Base-by-base conservation (phyloP, 768 basidiomycete genomes). In the Termitomyces eurrhizus region DNA sequence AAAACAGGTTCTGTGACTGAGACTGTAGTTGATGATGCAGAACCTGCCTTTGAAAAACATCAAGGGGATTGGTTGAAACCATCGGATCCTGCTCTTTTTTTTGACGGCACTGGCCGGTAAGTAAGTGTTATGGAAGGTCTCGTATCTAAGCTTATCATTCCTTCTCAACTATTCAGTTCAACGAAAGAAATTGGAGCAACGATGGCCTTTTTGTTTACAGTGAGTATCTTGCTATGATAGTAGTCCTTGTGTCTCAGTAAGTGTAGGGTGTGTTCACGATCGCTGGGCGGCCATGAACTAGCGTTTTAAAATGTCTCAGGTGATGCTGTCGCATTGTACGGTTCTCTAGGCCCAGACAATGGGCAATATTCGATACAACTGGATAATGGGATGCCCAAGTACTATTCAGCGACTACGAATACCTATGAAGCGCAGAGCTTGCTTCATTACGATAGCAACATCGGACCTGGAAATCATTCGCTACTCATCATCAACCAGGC, bases 341-440 rank as follows among this genome's bases (percentile, higher is more conserved):
- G 62, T 32, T 57, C 62, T 12, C 50, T 63, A 1, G 58, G 62
- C 7, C 59, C 62, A 3, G 18, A 53, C n/a, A 52, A 63, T 26
- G 59, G 56, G 14, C n/a, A 14, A n/a, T 63, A 57, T 57, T 49
- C 59, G 7, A 56, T 57, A 12, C 62, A 46, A 21, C 18, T 59
- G 12, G 58, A 59, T 36, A 18, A 59, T 24, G 21, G 18, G 35
- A 21, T n/a, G 13, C 12, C 52, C 33, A 33, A 36, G 18, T 37
- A 8, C 21, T 53, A 46, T 46, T 46, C 41, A 45, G 58, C 52
- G 3, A 21, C 32, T 7, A 11, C 33, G 4, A 29, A 13, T n/a
- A 59, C 42, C 18, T 37, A 42, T 9, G 52, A 33, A 14, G 6
- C 44, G 3, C 44, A 59, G 42, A 44, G 39, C 35, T 45, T 59